Percentiles rank a stretch among this genome's conserved stretches.
phyloP scores from a whole-genome alignment of 306 rosid species.

The Vicia faba region DNA sequence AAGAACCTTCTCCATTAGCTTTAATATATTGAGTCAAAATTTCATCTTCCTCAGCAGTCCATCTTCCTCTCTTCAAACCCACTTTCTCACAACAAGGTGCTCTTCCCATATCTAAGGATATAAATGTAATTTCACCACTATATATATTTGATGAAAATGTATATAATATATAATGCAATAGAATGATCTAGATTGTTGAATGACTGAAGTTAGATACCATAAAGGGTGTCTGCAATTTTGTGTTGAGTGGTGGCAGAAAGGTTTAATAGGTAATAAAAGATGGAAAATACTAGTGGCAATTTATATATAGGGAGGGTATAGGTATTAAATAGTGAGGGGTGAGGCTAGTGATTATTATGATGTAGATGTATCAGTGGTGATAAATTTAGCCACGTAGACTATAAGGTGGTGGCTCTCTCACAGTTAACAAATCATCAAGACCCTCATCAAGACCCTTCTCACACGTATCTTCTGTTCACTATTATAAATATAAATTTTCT shows the following conservation, averaged over 20 bases:
- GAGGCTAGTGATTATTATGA: constrained; percentile 18
- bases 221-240: constrained; percentile 10
- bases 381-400: constrained; percentile 54
- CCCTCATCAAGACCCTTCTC: constrained; percentile 17
- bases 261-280: background rate
- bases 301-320: constrained; percentile 4
- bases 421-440: constrained; percentile 33
- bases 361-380: constrained; percentile 41
- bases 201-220: background rate
- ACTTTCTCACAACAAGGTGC: constrained; percentile 89
- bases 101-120: constrained; percentile 60
- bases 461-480: too few relatives aligned
- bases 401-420: constrained; percentile 51
- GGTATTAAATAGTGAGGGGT: background rate
- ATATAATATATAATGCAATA: too few relatives aligned
- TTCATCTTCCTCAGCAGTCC: constrained; percentile 82
- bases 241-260: background rate
- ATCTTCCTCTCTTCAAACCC: constrained; percentile 79
- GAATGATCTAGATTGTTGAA: background rate
- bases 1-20: constrained; percentile 82
- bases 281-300: background rate
- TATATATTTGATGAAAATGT: background rate
- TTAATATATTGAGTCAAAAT: constrained; percentile 56
- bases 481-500: too few relatives aligned
- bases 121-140: background rate